Evolutionary conservation across 257 asterid genomes (phyloP), one percentile per base, ranked within the genome.

Genomic region (Solanum etuberosum): DNA sequence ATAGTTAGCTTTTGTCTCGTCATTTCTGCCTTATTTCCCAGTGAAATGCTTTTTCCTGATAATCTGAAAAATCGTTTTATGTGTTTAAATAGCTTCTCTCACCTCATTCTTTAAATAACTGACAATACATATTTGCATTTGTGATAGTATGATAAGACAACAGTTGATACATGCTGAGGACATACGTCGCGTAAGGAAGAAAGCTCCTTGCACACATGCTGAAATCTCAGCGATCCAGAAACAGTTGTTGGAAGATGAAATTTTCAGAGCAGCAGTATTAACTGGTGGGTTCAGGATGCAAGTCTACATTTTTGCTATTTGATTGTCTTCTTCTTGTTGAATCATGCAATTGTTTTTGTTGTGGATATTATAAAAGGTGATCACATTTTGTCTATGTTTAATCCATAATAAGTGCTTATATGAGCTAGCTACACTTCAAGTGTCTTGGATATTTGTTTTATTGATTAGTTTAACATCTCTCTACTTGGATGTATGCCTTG

Each of bases 131-230:
- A 18, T 88, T 86, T 86, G 86, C 90, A 65, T 84, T 89, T 51
- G 84, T 91, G 48, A 86, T 87, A 96, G 99, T 88, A 91, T 86
- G 84, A 96, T 96, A 88, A 92, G 99, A 54, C 93, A 91, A 86
- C 99, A 95, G 89, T 93, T 96, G 93, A 93, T 88, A 74, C 90
- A 86, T 87, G 86, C 96, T 38, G 96, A 90, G 89, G 98, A 92
- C 87, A 92, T 95, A 89, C 96, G 98, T 43, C 98, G 99, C 77
- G 88, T 93, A 57, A 92, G 99, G 90, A 96, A 93, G 90, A 96
- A 95, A 91, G 99, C 99, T 88, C 98, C 99, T 71, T 96, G 99
- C 81, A 92, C 98, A 5, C 93, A 82, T 82, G 89, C 93, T 88
- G 99, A 96, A 87, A 95, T 96, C 83, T 89, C 97, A 18, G 87